A percentile compares a stretch with the other conserved stretches of the same genome.
phyloP scores from a whole-genome alignment of 2,329 filamentous ascomycete genomes.

The Endothia cerciana region DNA sequence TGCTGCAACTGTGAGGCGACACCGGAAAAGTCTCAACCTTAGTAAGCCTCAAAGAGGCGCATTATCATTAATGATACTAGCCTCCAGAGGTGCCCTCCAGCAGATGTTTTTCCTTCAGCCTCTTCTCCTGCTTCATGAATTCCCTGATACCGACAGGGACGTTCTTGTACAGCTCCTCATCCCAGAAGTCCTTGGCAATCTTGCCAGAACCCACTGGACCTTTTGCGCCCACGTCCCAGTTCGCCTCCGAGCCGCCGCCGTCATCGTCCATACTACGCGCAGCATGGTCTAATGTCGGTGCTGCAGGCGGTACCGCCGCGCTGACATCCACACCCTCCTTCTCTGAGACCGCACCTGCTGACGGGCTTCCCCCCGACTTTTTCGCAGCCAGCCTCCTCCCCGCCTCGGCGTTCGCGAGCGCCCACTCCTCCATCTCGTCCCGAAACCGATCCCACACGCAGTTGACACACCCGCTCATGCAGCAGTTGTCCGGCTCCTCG shows the following conservation, averaged over 20 bases:
- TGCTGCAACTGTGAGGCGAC: background rate
- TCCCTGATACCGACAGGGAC: slow-evolving; percentile 92
- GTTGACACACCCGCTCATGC: slow-evolving; percentile 97
- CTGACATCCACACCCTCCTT: background rate
- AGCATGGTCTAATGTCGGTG: slow-evolving; percentile 37
- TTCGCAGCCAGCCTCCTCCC: slow-evolving; percentile 53
- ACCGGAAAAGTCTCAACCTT: background rate
- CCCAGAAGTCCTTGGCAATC: slow-evolving; percentile 57
- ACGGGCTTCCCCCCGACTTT: slow-evolving; percentile 31
- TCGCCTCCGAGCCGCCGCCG: slow-evolving; percentile 73
- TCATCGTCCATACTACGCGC: slow-evolving; percentile 76
- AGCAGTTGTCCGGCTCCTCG: slow-evolving; percentile 94
- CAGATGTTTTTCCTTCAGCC: slow-evolving; percentile 74
- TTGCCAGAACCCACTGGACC: slow-evolving; percentile 37
- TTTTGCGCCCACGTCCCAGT: slow-evolving; percentile 57
- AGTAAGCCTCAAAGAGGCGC: background rate
- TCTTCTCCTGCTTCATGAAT: slow-evolving; percentile 98
- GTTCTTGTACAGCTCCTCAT: slow-evolving; percentile 73
- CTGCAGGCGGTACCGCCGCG: background rate
- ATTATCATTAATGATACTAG: slow-evolving; percentile 33
- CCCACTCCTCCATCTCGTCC: slow-evolving; percentile 93
- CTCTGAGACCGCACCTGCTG: background rate
- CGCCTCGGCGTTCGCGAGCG: slow-evolving; percentile 65
- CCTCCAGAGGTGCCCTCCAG: slow-evolving; percentile 55
- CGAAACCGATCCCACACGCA: slow-evolving; percentile 94